A percentile compares a stretch with the other conserved stretches of the same genome.
Conservation (phyloP, 1,284 basidiomycete genomes). For the Inonotus obliquus region DNA sequence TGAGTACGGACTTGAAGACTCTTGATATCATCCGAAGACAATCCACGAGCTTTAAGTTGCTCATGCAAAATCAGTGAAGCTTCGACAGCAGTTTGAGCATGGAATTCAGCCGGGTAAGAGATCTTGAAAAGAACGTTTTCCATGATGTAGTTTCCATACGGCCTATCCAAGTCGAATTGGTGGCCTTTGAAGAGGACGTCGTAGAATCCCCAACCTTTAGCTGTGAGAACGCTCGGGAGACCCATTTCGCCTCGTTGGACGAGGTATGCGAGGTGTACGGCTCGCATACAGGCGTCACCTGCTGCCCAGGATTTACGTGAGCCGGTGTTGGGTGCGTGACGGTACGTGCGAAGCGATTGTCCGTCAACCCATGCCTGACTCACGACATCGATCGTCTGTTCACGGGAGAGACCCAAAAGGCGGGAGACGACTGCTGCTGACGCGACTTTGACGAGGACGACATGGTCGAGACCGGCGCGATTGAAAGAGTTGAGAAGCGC, state of each 20-base stretch:
- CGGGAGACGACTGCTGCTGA: slow-evolving; percentile 88
- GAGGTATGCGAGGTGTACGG: slow-evolving; percentile 86
- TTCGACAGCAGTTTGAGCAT: slow-evolving; percentile 91
- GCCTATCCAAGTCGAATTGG: slow-evolving; percentile 87
- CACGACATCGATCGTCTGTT: slow-evolving; percentile 90
- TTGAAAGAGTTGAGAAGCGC: slow-evolving; percentile 90
- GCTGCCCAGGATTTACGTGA: slow-evolving; percentile 95
- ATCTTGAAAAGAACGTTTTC: slow-evolving; percentile 97
- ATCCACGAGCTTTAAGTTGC: slow-evolving; percentile 76
- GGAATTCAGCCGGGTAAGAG: slow-evolving; percentile 94
- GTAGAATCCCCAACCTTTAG: slow-evolving; percentile 96
- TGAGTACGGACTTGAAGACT: slow-evolving; percentile 87
- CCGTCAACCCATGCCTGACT: slow-evolving; percentile 95
- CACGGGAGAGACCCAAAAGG: slow-evolving; percentile 76
- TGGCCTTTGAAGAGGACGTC: slow-evolving; percentile 95
- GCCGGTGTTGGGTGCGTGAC: slow-evolving; percentile 92
- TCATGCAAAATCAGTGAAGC: slow-evolving; percentile 77
- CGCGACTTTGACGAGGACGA: slow-evolving; percentile 92
- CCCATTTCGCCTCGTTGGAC: slow-evolving; percentile 92
- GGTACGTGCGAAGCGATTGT: slow-evolving; percentile 89
- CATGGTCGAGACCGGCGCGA: slow-evolving; percentile 86
- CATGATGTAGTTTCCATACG: slow-evolving; percentile 90
- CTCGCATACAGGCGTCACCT: slow-evolving; percentile 90
- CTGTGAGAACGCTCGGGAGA: slow-evolving; percentile 85
- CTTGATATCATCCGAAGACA: slow-evolving; percentile 88